Conservation (phyloP, 495 filamentous ascomycete genomes). For the Bacidia gigantensis region DNA sequence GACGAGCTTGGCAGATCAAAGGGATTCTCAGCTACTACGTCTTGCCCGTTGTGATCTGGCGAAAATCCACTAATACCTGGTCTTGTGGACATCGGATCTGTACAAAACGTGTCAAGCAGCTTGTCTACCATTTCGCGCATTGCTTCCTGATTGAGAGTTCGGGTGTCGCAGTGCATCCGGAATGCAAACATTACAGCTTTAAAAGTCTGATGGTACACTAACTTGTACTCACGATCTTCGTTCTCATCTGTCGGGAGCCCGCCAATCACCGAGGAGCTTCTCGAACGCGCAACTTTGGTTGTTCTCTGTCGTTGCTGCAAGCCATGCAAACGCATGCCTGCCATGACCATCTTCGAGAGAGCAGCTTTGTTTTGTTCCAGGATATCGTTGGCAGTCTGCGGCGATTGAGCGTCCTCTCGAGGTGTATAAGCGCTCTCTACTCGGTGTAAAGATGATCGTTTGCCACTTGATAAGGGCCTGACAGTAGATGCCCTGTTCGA, state of each 20-base stretch:
- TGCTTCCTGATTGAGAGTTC: conserved; percentile 18
- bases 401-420: conserved; percentile 20
- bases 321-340: conserved; percentile 52
- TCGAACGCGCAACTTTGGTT: background rate
- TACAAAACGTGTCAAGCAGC: conserved; percentile 30
- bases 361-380: conserved; percentile 32
- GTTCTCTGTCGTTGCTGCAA: conserved; percentile 35
- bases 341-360: conserved; percentile 35
- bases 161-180: conserved; percentile 29
- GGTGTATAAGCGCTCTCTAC: conserved; percentile 12
- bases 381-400: conserved; percentile 30
- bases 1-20: conserved; percentile 2
- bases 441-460: conserved; percentile 14
- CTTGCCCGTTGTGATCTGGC: background rate
- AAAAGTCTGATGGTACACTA: conserved; percentile 51
- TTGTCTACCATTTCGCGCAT: conserved; percentile 30
- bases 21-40: background rate
- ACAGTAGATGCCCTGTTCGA: background rate
- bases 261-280: background rate
- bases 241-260: conserved; percentile 6
- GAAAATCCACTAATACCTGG: background rate
- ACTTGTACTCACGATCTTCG: conserved; percentile 49
- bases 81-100: conserved; percentile 21
- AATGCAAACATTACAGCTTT: conserved; percentile 47
- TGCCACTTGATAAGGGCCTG: background rate